These are phyloP conservation scores for Suillus placidus DNA, from an alignment of 768 basidiomycete genomes.

Conservation along the genomic window DNA sequence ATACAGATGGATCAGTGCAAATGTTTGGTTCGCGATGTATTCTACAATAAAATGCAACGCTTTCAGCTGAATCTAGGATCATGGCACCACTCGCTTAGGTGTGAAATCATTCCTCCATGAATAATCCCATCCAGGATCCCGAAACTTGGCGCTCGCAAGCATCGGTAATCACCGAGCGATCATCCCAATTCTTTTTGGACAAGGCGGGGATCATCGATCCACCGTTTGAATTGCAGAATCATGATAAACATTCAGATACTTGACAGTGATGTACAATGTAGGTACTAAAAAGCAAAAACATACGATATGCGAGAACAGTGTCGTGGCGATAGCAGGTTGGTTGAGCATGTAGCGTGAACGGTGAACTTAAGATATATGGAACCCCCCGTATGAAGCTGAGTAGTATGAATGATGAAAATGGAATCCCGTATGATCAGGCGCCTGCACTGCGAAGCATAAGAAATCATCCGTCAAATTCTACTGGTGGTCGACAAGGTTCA, in stretches of 20 bases:
- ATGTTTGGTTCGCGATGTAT: not conserved
- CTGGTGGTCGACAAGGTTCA: not conserved
- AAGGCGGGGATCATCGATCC: not conserved
- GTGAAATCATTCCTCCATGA: too few relatives aligned
- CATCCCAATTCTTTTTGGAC: not conserved
- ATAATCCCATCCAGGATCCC: not conserved
- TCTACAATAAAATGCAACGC: not conserved
- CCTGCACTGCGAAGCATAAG: not conserved
- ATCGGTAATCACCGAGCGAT: not conserved
- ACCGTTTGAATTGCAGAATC: not conserved
- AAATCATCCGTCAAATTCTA: not conserved
- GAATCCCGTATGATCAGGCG: not conserved
- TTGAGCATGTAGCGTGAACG: not conserved
- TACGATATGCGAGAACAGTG: not conserved
- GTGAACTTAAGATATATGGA: not conserved
- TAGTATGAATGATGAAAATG: not conserved
- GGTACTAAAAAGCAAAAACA: not conserved
- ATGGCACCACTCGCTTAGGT: not conserved
- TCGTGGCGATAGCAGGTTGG: not conserved
- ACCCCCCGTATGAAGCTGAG: not conserved
- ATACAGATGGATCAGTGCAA: not conserved
- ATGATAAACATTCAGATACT: not conserved
- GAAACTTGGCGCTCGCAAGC: not conserved
- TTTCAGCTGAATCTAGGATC: not conserved
- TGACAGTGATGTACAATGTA: constrained; percentile 4